These are phyloP conservation scores for Colletotrichum karsti DNA, from an alignment of 2,329 filamentous ascomycete genomes.

Conservation along the genomic window DNA sequence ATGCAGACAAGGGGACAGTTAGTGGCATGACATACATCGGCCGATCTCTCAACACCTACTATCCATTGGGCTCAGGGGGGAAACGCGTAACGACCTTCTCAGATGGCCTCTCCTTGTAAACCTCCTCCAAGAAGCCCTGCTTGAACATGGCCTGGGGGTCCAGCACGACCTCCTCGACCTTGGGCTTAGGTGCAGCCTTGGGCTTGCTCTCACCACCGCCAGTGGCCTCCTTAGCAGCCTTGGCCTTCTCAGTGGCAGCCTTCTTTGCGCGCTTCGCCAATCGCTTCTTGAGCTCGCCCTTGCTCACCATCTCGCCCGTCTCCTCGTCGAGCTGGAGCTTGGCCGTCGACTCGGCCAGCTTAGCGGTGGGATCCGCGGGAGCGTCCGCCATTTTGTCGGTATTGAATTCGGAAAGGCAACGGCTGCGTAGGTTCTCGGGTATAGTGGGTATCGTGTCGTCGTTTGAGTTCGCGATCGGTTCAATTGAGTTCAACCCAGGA, in stretches of 20 bases:
- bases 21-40: slow-evolving; percentile 51
- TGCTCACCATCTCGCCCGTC: slow-evolving; percentile 73
- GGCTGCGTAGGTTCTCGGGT: rapidly evolving
- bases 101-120: slow-evolving; percentile 73
- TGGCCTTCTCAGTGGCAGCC: slow-evolving; percentile 60
- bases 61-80: slow-evolving; percentile 91
- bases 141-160: slow-evolving; percentile 80
- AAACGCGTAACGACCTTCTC: slow-evolving; percentile 76
- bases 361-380: slow-evolving; percentile 57
- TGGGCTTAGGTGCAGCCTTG: slow-evolving; percentile 47
- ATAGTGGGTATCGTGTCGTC: background rate
- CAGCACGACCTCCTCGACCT: slow-evolving; percentile 52
- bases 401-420: background rate
- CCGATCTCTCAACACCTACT: slow-evolving; percentile 53
- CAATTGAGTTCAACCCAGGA: slow-evolving; percentile 8
- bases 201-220: slow-evolving; percentile 36
- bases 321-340: slow-evolving; percentile 70
- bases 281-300: slow-evolving; percentile 70
- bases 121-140: slow-evolving; percentile 77
- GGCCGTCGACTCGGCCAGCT: slow-evolving; percentile 58
- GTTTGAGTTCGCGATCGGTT: background rate
- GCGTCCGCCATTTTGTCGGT: slow-evolving; percentile 53
- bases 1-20: slow-evolving; percentile 23
- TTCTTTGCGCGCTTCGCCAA: slow-evolving; percentile 67
- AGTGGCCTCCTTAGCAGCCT: slow-evolving; percentile 45